A percentile compares a stretch with the other conserved stretches of the same genome.
These are phyloP conservation scores for Fusarium pilosicola DNA, from an alignment of 2,329 filamentous ascomycete species.

Conservation along the genomic window DNA sequence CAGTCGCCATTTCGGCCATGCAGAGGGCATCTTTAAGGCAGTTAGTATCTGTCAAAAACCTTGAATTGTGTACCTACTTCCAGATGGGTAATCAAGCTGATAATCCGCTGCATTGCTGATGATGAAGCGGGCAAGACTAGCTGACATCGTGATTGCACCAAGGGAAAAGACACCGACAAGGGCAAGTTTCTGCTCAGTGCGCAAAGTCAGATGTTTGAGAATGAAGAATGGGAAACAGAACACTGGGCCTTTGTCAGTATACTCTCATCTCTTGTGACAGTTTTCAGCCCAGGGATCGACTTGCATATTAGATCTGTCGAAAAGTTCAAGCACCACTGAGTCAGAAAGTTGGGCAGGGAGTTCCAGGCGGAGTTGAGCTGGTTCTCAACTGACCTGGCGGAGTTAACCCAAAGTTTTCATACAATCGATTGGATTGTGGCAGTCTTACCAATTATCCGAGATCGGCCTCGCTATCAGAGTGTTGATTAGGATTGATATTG, in stretches of 20 bases:
- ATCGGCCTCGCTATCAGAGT: not conserved
- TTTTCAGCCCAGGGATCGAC: not conserved
- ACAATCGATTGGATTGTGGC: rapidly evolving
- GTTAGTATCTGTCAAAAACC: not conserved
- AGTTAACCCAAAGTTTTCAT: rapidly evolving
- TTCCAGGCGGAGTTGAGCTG: slow-evolving; percentile 16
- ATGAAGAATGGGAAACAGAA: slow-evolving; percentile 22
- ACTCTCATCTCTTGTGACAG: not conserved
- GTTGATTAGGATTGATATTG: not conserved
- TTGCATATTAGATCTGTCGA: slow-evolving; percentile 7
- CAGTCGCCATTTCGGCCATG: slow-evolving; percentile 16
- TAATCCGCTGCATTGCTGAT: not conserved
- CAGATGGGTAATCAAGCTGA: slow-evolving; percentile 4
- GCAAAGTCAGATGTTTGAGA: not conserved
- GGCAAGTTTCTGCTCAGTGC: not conserved
- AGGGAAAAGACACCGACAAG: slow-evolving; percentile 15
- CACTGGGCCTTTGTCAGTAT: not conserved
- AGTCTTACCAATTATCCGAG: slow-evolving; percentile 10
- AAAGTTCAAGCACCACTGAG: slow-evolving; percentile 17
- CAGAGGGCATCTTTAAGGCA: not conserved
- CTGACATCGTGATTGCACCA: not conserved
- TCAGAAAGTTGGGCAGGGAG: not conserved
- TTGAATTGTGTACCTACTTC: not conserved
- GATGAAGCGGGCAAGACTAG: slow-evolving; percentile 1
- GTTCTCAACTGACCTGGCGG: not conserved